Base-by-base conservation (phyloP, 2,329 filamentous ascomycete species). In the Microsporum ferrugineum region DNA sequence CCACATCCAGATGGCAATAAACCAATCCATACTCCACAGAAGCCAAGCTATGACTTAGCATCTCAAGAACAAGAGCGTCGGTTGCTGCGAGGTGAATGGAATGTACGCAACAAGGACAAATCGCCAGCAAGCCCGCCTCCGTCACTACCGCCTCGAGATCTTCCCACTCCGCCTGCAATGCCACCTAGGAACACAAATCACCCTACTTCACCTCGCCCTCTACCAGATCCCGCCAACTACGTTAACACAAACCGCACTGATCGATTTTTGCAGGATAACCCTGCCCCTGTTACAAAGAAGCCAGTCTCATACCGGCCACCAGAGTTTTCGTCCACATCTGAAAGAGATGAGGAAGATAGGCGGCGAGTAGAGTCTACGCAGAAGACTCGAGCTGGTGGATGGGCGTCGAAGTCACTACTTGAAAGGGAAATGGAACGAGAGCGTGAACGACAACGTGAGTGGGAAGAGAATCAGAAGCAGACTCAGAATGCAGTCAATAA, bases 381-480 rank as follows among this genome's bases (percentile, higher is more conserved):
- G 58, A 81, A 81, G 68, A 85, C 83, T 34, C 80, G 80, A 64
- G 81, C 81, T 10, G 80, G 78, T 23, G 82, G 80, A 1, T 84
- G 82, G 82, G 82, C 82, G 0, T 80, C 78, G n/a, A 85, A 84
- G 68, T 84, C 82, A 2, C 76, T 87, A 1, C 76, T 86, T 2
- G 83, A 86, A 68, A 80, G 83, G 5, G 84, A 87, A 65, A 87
- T 86, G 84, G 84, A 87, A 69, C 80, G 82, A 23, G 84, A 87
- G 68, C 79, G 84, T 14, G 82, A 85, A 67, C 78, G 84, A 55
- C 84, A 86, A 68, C 76, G 78, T 41, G 84, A 87, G 63, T 87
- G 84, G 84, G 84, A 86, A 68, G 80, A 84, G 51, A 75, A 75
- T 23, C 84, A 87, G 68, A 77, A 81, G 59, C 76, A 74, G 14